These are phyloP conservation scores for Suhomyces wounanorum DNA, from an alignment of 1,139 yeast species.

Conservation along the genomic window DNA sequence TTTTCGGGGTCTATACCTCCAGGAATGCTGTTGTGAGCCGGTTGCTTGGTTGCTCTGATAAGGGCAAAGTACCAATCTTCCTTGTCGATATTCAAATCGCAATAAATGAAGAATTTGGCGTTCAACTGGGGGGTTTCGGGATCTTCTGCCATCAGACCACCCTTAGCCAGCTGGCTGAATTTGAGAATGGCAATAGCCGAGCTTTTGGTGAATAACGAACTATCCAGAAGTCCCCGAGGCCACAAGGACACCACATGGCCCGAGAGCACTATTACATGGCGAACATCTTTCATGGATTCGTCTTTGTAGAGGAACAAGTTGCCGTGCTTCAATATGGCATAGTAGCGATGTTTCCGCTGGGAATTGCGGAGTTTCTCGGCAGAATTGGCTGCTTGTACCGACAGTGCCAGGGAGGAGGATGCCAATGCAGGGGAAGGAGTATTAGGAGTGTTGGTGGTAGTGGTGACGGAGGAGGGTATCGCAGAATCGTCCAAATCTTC, in stretches of 20 bases:
- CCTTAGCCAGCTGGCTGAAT: not conserved
- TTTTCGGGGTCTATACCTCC: conserved; percentile 32
- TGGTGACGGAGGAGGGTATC: not conserved
- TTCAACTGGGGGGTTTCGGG: not conserved
- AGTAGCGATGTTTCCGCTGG: conserved; percentile 60
- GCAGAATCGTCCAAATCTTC: conserved; percentile 1
- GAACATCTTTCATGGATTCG: conserved; percentile 63
- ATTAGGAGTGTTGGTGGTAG: not conserved
- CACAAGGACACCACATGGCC: conserved; percentile 76
- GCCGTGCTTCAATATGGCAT: conserved; percentile 77
- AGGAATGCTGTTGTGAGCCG: conserved; percentile 17
- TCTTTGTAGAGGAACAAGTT: conserved; percentile 79
- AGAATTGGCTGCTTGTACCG: conserved; percentile 8
- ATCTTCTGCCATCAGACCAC: not conserved
- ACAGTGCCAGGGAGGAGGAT: conserved; percentile 1
- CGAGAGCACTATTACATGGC: conserved; percentile 77
- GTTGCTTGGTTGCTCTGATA: conserved; percentile 73
- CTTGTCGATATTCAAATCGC: conserved; percentile 75
- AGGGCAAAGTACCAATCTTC: conserved; percentile 92
- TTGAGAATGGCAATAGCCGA: conserved; percentile 71
- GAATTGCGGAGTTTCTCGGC: conserved; percentile 19
- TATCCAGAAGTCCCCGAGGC: conserved; percentile 78
- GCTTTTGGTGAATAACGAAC: conserved; percentile 74
- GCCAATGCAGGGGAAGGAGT: conserved; percentile 3
- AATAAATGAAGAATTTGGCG: conserved; percentile 63